Percentiles rank a stretch among this genome's conserved stretches.
These are phyloP conservation scores for Pichia sp. DNA, from an alignment of 1,139 yeast species.

Conservation along the genomic window DNA sequence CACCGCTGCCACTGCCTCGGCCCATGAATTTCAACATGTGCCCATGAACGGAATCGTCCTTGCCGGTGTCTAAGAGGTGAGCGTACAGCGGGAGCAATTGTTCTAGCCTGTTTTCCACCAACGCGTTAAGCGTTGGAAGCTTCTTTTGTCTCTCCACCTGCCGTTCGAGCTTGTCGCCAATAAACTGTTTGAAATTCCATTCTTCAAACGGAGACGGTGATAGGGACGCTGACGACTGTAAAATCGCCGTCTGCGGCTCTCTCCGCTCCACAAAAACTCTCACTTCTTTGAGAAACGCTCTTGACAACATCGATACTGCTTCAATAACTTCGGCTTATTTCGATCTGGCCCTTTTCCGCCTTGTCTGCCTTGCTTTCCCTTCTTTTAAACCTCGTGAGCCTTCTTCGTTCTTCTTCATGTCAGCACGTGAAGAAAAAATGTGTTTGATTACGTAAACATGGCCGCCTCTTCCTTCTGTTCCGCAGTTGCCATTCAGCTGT, in stretches of 20 bases:
- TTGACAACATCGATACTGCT: not conserved
- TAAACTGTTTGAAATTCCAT: slow-evolving; percentile 1
- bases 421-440: not conserved
- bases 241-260: not conserved
- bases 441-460: not conserved
- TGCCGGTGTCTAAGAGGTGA: slow-evolving; percentile 1
- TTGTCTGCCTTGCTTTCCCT: not conserved
- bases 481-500: not conserved
- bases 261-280: not conserved
- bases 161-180: slow-evolving; percentile 2
- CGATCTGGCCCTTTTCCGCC: not conserved
- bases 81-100: slow-evolving; percentile 8
- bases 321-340: not conserved
- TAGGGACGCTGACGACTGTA: no score
- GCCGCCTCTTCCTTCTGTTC: not conserved
- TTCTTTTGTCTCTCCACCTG: slow-evolving; percentile 1
- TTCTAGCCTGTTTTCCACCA: not conserved
- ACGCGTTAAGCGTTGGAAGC: slow-evolving; percentile 5
- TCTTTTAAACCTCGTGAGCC: not conserved
- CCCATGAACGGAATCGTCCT: not conserved
- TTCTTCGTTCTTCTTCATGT: not conserved
- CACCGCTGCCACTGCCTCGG: not conserved
- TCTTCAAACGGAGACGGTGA: not conserved
- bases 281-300: not conserved
- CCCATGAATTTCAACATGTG: slow-evolving; percentile 4